These are phyloP conservation scores for Thielaviopsis ethacetica DNA, from an alignment of 2,329 filamentous ascomycete species.

Conservation along the genomic window DNA sequence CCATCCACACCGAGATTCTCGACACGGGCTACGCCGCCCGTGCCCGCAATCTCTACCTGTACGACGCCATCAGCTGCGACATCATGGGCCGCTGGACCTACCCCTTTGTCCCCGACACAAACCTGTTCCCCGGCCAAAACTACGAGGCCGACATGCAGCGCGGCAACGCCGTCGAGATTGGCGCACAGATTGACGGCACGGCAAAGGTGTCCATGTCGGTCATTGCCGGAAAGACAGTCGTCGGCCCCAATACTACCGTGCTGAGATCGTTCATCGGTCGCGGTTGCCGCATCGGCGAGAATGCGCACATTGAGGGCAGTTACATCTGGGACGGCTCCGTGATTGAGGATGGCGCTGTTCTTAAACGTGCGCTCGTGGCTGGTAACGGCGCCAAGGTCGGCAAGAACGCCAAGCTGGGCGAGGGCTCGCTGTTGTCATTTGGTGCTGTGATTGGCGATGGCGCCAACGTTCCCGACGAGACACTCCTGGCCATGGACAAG, in stretches of 20 bases:
- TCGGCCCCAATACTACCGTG: slow-evolving; percentile 57
- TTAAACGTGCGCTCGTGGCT: slow-evolving; percentile 63
- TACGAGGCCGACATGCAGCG: slow-evolving; percentile 48
- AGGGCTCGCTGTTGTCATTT: slow-evolving; percentile 66
- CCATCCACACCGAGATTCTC: slow-evolving; percentile 81
- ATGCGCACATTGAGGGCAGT: slow-evolving; percentile 61
- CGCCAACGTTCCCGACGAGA: slow-evolving; percentile 25
- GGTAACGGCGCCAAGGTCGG: slow-evolving; percentile 51
- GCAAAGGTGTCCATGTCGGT: slow-evolving; percentile 55
- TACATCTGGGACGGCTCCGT: slow-evolving; percentile 78
- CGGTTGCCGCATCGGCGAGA: slow-evolving; percentile 71
- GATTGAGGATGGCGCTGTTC: slow-evolving; percentile 56
- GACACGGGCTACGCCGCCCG: slow-evolving; percentile 72
- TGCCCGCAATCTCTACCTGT: slow-evolving; percentile 72
- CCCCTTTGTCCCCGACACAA: slow-evolving; percentile 78
- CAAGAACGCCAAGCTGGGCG: slow-evolving; percentile 48
- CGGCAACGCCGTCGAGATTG: slow-evolving; percentile 38
- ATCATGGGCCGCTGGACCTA: slow-evolving; percentile 78
- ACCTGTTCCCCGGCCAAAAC: slow-evolving; percentile 59
- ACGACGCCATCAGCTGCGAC: slow-evolving; percentile 77
- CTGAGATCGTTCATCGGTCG: slow-evolving; percentile 67
- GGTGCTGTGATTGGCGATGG: slow-evolving; percentile 55
- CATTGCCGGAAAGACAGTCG: slow-evolving; percentile 57
- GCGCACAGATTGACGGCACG: slow-evolving; percentile 57
- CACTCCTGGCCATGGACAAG: slow-evolving; percentile 18